Evolutionary conservation across 2,329 filamentous ascomycete genomes (phyloP).

Genomic region (Rosellinia necatrix): DNA sequence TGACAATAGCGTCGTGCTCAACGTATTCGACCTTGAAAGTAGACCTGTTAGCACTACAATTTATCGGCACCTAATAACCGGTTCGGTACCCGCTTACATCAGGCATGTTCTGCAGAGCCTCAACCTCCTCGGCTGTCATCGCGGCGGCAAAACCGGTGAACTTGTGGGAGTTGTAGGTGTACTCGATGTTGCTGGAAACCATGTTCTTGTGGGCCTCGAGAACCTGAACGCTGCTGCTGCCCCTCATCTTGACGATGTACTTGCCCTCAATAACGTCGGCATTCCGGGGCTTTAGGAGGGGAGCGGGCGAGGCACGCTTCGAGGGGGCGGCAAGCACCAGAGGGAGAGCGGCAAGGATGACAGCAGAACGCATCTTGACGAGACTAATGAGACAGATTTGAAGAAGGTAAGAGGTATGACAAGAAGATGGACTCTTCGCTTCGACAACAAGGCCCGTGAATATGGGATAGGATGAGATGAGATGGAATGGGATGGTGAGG

Average conservation of each 20-base stretch:
- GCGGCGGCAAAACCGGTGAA: constrained; percentile 50
- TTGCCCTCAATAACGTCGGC: constrained; percentile 42
- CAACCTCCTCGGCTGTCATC: constrained; percentile 49
- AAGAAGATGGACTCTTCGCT: constrained; percentile 18
- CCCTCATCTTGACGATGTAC: constrained; percentile 53
- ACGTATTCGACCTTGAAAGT: constrained; percentile 41
- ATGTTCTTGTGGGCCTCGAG: constrained; percentile 40
- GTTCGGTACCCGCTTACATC: constrained; percentile 42
- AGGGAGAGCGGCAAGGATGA: constrained; percentile 37
- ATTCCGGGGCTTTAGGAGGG: constrained; percentile 37
- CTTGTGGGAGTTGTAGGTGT: constrained; percentile 39
- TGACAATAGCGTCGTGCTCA: constrained; percentile 41
- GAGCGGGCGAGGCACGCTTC: constrained; percentile 37
- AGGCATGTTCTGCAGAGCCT: constrained; percentile 45
- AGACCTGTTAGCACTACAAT: too few species aligned
- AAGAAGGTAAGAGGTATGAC: constrained; percentile 1
- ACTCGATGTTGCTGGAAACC: constrained; percentile 40
- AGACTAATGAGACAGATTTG: constrained; percentile 4
- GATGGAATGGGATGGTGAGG: constrained; percentile 25
- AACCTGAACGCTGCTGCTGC: constrained; percentile 34
- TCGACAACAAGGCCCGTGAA: constrained; percentile 17
- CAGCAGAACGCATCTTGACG: constrained; percentile 37
- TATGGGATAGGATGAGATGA: background rate
- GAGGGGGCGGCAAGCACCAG: constrained; percentile 40
- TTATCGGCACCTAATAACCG: background rate